Base-by-base conservation (phyloP, 139 green algal species). In the Yamagishiella unicocca region DNA sequence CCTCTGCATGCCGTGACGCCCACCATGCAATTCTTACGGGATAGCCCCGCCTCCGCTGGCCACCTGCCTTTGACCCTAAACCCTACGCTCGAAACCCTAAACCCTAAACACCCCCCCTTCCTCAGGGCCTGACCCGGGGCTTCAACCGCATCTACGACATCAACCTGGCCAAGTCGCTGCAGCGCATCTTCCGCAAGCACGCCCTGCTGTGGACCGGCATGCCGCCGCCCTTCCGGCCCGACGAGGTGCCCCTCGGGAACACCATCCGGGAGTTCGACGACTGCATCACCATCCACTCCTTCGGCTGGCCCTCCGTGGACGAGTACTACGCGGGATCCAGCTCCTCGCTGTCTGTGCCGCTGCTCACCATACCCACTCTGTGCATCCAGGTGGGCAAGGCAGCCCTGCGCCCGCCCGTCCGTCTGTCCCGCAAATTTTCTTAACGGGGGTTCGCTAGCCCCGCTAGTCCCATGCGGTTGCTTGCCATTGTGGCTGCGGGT, bases 61-160 rank as follows among this genome's bases (percentile, higher is more conserved):
- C n/a, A n/a, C n/a, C n/a, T n/a, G n/a, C n/a, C n/a, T n/a, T n/a
- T n/a, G n/a, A n/a, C n/a, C n/a, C n/a, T n/a, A n/a, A n/a, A n/a
- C n/a, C n/a, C n/a, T n/a, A n/a, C n/a, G n/a, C n/a, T n/a, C n/a
- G n/a, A n/a, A n/a, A n/a, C n/a, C n/a, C n/a, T n/a, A n/a, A n/a
- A n/a, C n/a, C n/a, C n/a, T n/a, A n/a, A n/a, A n/a, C n/a, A 25
- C 73, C 7, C 37, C 35, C 67, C 45, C 45, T 27, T 46, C 19
- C n/a, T 1, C 79, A 85, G 79, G 24, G 27, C 79, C n/a, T 85
- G 4, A 46, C 29, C 12, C 42, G 38, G 31, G 87, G 97, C 55
- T 99, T 99, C 93, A 98, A 96, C 88, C 84, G 89, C n/a, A 92
- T 98, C 21, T 99, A 99, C 85, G 91, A 98, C 90, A 77, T 43